A percentile compares a stretch with the other conserved stretches of the same genome.
Conservation (phyloP, 2,329 filamentous ascomycete species). For the Epichloe glyceriae region DNA sequence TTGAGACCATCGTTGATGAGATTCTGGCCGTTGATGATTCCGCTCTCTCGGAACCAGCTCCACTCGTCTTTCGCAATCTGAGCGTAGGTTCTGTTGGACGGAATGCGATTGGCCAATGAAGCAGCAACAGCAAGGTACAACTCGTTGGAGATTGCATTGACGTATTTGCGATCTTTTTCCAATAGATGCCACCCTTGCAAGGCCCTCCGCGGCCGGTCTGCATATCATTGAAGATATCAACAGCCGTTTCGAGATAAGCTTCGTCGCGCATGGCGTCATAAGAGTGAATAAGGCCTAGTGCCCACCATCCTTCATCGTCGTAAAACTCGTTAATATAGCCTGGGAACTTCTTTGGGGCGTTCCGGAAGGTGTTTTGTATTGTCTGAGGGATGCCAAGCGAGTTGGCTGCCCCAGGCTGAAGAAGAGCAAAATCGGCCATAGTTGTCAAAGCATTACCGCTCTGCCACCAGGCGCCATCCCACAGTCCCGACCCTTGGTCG, state of each 20-base stretch:
- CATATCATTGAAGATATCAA: constrained; percentile 43
- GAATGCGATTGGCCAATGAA: constrained; percentile 37
- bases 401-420: constrained; percentile 21
- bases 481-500: constrained; percentile 44
- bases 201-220: constrained; percentile 31
- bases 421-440: constrained; percentile 39
- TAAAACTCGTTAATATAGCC: constrained; percentile 40
- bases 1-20: constrained; percentile 42
- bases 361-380: constrained; percentile 30
- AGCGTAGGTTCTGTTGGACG: constrained; percentile 29
- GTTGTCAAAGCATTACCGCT: constrained; percentile 52
- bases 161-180: constrained; percentile 36
- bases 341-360: constrained; percentile 28
- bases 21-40: constrained; percentile 37
- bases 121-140: constrained; percentile 42
- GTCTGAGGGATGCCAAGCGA: constrained; percentile 24
- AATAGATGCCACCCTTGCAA: constrained; percentile 41
- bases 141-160: constrained; percentile 46
- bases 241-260: constrained; percentile 39
- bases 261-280: constrained; percentile 39
- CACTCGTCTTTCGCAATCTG: constrained; percentile 35
- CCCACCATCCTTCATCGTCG: constrained; percentile 53
- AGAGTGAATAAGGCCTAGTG: constrained; percentile 41
- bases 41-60: constrained; percentile 37
- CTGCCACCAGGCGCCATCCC: constrained; percentile 61